These are phyloP conservation scores for Cladosporium sphaerospermum DNA, from an alignment of 2,329 filamentous ascomycete genomes.

Conservation along the genomic window DNA sequence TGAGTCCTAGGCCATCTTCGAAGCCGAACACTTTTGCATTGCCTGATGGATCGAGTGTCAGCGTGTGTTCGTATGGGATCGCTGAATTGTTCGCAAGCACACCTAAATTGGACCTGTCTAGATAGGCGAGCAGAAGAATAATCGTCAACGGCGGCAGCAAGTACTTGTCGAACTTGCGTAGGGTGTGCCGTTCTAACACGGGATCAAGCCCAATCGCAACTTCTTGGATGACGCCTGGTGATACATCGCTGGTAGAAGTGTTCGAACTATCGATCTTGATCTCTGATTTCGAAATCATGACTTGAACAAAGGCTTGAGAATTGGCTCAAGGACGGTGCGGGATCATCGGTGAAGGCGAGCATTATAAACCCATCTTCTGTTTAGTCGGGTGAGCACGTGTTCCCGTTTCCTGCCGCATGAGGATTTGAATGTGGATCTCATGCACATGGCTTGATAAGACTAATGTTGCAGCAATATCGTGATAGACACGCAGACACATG, in stretches of 20 bases:
- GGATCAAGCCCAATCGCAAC: slow-evolving; percentile 1
- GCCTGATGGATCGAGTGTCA: slow-evolving; percentile 14
- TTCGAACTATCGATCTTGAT: no score
- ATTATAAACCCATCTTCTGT: no score
- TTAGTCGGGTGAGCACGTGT: no score
- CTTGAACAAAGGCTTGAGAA: no score
- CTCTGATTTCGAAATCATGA: no score
- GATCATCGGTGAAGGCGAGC: no score
- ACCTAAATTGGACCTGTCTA: slow-evolving; percentile 15
- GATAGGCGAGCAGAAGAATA: slow-evolving; percentile 15
- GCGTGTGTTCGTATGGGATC: neutral
- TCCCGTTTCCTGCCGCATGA: no score
- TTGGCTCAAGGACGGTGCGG: no score
- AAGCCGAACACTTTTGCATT: slow-evolving; percentile 19
- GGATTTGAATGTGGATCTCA: no score
- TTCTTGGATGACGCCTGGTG: neutral
- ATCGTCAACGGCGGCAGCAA: slow-evolving; percentile 16
- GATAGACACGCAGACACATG: no score
- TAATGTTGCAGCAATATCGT: no score
- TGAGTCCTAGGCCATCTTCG: slow-evolving; percentile 15
- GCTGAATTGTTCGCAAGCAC: slow-evolving; percentile 1
- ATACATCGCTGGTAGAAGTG: neutral
- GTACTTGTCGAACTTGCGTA: slow-evolving; percentile 17
- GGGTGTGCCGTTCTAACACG: slow-evolving; percentile 11
- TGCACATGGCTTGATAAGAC: no score